A percentile compares a stretch with the other conserved stretches of the same genome.
Conservation (phyloP, 1,139 yeast species). For the Tardiomyces depauwii region DNA sequence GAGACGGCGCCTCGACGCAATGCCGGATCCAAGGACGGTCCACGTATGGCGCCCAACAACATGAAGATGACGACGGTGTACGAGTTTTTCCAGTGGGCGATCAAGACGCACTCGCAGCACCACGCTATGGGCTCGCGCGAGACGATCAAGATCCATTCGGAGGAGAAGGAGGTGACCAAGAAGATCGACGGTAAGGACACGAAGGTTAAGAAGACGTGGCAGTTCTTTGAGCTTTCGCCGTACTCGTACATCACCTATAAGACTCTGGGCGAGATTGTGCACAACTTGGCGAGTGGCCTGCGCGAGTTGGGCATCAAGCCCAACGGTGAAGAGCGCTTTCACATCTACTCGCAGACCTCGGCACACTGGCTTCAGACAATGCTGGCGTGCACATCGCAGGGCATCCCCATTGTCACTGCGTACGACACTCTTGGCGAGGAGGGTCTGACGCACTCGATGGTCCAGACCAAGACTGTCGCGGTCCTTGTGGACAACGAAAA, state of each 20-base stretch:
- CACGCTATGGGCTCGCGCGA: conserved; percentile 76
- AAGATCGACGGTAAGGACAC: conserved; percentile 63
- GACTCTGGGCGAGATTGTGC: conserved; percentile 41
- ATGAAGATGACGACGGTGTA: conserved; percentile 44
- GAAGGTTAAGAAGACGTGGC: conserved; percentile 77
- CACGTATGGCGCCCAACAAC: conserved; percentile 25
- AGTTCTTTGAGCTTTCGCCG: conserved; percentile 64
- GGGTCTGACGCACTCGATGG: conserved; percentile 79
- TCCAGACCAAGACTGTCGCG: conserved; percentile 67
- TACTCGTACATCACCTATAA: conserved; percentile 57
- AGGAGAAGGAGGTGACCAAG: conserved; percentile 65
- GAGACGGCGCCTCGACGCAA: conserved; percentile 91
- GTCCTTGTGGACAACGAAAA: conserved; percentile 76
- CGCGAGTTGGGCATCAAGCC: conserved; percentile 64
- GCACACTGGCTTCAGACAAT: conserved; percentile 87
- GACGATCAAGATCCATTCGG: conserved; percentile 59
- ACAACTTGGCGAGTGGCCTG: conserved; percentile 64
- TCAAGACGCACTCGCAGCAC: conserved; percentile 41
- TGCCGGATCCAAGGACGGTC: conserved; percentile 43
- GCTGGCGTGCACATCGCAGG: conserved; percentile 64
- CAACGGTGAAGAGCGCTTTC: conserved; percentile 49
- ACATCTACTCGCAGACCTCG: conserved; percentile 75
- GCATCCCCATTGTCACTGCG: conserved; percentile 86
- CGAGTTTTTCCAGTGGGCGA: conserved; percentile 58
- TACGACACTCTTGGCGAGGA: conserved; percentile 92